Evolutionary conservation across 164 flowering plant genomes (phyloP), one percentile per base, ranked within the genome.

Genomic region (Nelumbo lutea): DNA sequence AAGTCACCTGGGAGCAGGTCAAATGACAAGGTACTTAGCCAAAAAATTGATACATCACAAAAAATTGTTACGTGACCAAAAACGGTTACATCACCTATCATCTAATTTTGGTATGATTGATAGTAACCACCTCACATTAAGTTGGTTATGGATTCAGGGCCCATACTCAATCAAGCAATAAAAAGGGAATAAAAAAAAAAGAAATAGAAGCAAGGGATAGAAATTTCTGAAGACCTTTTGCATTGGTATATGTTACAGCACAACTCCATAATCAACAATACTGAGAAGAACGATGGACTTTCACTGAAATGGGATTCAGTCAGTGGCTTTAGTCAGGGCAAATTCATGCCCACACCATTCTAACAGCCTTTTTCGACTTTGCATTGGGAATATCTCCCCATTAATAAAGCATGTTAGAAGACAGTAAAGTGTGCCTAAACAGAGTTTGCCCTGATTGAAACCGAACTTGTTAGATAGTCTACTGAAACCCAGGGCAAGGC

Each of bases 401-500:
- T 27, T 0, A 27, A 27, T 27, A 27, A 95, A 50, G 76, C 78
- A 62, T 80, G 50, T 9, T 86, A 83, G 5, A 88, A 80, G 68
- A 85, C 85, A 10, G 89, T 69, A 64, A 95, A 95, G 68, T 72
- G 83, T 3, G 91, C 27, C 27, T 27, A 0, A 27, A 27, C 27
- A 27, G 27, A 27, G 27, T 27, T 27, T 27, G 27, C 27, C 27
- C 27, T 0, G 27, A 27, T 0, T 27, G 27, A 27, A 27, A 27
- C 27, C 27, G 27, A 27, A 27, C 27, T 27, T 0, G 97, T 55
- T 89, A 80, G 47, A 87, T 87, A 59, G 93, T 88, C 74, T 74
- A 87, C 75, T 83, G 91, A 66, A 71, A 76, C 57, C 91, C 90
- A 39, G 97, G 98, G 7, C 93, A 91, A n/a, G 84, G 83, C 72